Base-by-base conservation (phyloP, 805 yeast species). In the Clavispora carvajalis region DNA sequence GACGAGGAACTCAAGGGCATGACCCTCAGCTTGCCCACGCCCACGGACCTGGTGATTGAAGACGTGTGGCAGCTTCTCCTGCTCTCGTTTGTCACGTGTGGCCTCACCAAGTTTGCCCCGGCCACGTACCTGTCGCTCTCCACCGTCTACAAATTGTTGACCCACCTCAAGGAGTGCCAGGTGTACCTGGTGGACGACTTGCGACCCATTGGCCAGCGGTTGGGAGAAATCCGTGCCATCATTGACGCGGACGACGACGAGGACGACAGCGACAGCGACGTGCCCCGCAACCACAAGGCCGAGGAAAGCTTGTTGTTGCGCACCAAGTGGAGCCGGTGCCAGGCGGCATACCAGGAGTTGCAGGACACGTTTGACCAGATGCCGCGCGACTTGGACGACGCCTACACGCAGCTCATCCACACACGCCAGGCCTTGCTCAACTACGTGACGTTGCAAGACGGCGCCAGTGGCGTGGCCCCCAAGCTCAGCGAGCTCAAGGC, bases 51-150 rank as follows among this genome's bases (percentile, higher is more conserved):
- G 8, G 73, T 85, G 9, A 70, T 87, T 33, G 97, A 90, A 60
- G 97, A 90, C 54, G 86, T 85, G 17, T 88, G 91, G 72, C 96
- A 91, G 60, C 65, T 93, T 36, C 65, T 91, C 34, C 84, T 95
- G 11, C 71, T 93, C 38, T 84, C 93, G 49, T 87, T 90, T 61
- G 77, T 91, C 55, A 87, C 98, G 2, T 93, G 95, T 44, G 99
- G 99, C 3, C 69, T 88, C 52, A 84, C 85, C 35, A 82, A 88
- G 51, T 76, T 88, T 25, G 95, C 96, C 1, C 96, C 98, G 1
- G 96, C 97, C 4, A 86, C 96, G 1, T 93, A 85, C 63, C 91
- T 95, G 5, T 85, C 95, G 3, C 66, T 91, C 31, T 74, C 89
- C 31, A 88, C 98, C 0, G 95, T 93, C 16, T 83, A 82, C 62